Evolutionary conservation across 768 basidiomycete species (phyloP).

Genomic region (Cystofilobasidium ferigula): DNA sequence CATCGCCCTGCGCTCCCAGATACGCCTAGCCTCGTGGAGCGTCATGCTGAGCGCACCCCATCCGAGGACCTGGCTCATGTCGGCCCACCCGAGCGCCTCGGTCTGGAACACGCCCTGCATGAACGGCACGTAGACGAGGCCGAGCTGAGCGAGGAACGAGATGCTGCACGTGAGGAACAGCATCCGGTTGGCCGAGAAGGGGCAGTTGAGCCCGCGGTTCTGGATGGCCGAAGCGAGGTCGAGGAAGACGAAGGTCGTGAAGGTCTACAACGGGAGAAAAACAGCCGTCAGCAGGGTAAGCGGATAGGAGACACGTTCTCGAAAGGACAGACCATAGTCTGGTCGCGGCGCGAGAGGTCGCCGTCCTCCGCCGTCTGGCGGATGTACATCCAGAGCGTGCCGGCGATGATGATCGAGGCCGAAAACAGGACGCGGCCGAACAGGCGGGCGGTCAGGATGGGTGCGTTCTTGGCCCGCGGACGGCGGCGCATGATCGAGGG

Average conservation of each 20-base stretch:
- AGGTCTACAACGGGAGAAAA: slow-evolving; percentile 53
- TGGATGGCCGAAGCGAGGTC: slow-evolving; percentile 91
- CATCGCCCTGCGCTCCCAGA: slow-evolving; percentile 64
- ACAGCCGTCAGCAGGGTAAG: neutral
- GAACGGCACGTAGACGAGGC: slow-evolving; percentile 76
- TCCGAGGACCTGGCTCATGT: slow-evolving; percentile 58
- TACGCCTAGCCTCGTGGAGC: slow-evolving; percentile 66
- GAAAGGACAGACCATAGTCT: slow-evolving; percentile 70
- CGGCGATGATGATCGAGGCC: slow-evolving; percentile 78
- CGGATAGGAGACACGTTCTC: neutral
- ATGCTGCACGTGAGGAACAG: slow-evolving; percentile 74
- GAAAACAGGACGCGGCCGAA: slow-evolving; percentile 79
- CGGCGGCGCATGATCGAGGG: slow-evolving; percentile 83
- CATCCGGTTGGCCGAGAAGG: slow-evolving; percentile 68
- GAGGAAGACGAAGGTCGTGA: slow-evolving; percentile 92
- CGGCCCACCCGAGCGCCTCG: slow-evolving; percentile 56
- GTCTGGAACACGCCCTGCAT: slow-evolving; percentile 93
- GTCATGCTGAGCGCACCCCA: slow-evolving; percentile 56
- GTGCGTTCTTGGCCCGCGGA: slow-evolving; percentile 82
- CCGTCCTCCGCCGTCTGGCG: slow-evolving; percentile 67
- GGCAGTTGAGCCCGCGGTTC: slow-evolving; percentile 81
- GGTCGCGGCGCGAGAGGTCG: slow-evolving; percentile 70
- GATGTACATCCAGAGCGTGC: slow-evolving; percentile 75
- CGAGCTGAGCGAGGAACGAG: slow-evolving; percentile 73
- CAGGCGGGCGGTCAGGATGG: slow-evolving; percentile 65